Evolutionary conservation across 1,139 yeast genomes (phyloP), one percentile per base, ranked within the genome.

Genomic region (Lodderomyces pseudojiufengensis): DNA sequence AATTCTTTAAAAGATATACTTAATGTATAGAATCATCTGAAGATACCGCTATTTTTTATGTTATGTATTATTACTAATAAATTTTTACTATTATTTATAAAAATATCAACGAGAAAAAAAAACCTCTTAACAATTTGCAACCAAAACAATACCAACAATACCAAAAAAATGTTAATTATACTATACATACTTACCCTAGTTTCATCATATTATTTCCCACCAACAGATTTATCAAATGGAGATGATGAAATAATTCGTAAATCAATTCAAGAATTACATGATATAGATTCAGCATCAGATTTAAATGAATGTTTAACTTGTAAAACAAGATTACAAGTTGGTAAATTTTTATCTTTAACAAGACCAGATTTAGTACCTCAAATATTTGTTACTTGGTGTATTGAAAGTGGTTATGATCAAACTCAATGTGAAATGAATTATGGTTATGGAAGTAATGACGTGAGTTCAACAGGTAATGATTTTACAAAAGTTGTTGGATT

Each of bases 401-500:
- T 48, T 13, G 61, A 54, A 27, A 47, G 59, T 31, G 75, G 75
- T 22, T 56, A 64, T 27, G 54, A 50, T 32, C 47, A 49, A 30
- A 32, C 39, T 11, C 44, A 44, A 31, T 57, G 61, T 34, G 47
- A 44, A 27, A 48, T 48, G 41, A 54, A 51, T 38, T 54, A 48
- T 41, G 56, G 56, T 3, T 50, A 46, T 40, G 57, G 48, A 29
- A 51, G 50, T 40, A 46, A 38, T 14, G 54, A 45, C 34, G 50
- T 39, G 40, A 52, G 42, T 44, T 43, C 55, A 9, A 37, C 43
- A 27, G 61, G 61, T 8, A 38, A 41, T 24, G 78, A 75, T 45
- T 69, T 75, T 43, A 64, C 70, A 5, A 69, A 71, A 42, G 54
- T 74, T 57, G 50, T 74, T 21, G 60, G 63, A 18, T 45, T 67